A percentile compares a stretch with the other conserved stretches of the same genome.
Evolutionary conservation across 805 yeast genomes (phyloP).

Genomic region (Zygoascus ofunaensis): DNA sequence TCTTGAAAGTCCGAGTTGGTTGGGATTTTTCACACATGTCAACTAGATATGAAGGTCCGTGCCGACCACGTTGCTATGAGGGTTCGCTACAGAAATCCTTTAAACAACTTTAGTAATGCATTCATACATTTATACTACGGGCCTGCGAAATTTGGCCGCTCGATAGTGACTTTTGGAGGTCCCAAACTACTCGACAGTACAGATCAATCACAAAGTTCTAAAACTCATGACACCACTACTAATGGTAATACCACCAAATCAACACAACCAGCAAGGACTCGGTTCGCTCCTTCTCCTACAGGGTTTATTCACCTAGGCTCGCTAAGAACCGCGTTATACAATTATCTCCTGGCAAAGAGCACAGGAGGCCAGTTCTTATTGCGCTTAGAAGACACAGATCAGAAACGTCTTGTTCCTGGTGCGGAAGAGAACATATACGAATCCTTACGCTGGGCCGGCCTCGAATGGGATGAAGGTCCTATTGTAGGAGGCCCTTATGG

Average conservation of each 20-base stretch:
- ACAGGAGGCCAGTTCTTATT: conserved; percentile 76
- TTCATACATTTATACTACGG: no score
- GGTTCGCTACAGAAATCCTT: no score
- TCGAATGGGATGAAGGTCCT: conserved; percentile 80
- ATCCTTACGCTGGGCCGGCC: conserved; percentile 67
- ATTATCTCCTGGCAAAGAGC: conserved; percentile 67
- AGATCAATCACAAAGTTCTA: no score
- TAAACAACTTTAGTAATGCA: no score
- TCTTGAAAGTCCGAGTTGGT: no score
- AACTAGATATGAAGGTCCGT: no score
- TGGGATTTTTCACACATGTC: no score
- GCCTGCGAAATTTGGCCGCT: no score
- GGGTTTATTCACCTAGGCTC: conserved; percentile 94
- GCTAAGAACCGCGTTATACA: conserved; percentile 83
- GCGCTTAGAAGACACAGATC: conserved; percentile 91
- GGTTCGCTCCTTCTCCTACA: conserved; percentile 98
- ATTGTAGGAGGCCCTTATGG: conserved; percentile 46
- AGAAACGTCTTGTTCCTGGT: conserved; percentile 60
- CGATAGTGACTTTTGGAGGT: not conserved
- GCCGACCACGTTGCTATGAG: no score
- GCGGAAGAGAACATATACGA: conserved; percentile 78
- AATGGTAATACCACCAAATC: no score
- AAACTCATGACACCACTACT: no score
- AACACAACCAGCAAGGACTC: conserved; percentile 78
- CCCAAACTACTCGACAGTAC: no score